Conservation (phyloP, 1,139 yeast genomes). For the Diutina ranongensis region DNA sequence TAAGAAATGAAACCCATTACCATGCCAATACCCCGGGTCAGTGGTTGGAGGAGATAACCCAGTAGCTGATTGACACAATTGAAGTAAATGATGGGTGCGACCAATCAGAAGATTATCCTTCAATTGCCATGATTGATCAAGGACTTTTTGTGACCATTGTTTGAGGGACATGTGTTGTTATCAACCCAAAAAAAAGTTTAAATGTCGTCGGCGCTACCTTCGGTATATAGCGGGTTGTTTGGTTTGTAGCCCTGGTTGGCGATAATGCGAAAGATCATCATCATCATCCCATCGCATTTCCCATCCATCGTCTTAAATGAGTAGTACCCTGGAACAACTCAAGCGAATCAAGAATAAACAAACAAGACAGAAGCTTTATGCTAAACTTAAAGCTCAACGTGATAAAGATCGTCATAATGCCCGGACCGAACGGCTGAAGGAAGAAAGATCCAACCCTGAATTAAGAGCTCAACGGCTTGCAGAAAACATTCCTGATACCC, state of each 20-base stretch:
- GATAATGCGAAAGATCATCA: neutral
- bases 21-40: neutral
- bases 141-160: neutral
- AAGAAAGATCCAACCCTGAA: conserved; percentile 73
- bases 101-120: neutral
- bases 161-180: neutral
- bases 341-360: conserved; percentile 59
- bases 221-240: too few species aligned
- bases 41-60: neutral
- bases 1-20: conserved; percentile 34
- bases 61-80: neutral
- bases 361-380: conserved; percentile 68
- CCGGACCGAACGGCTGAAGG: conserved; percentile 71
- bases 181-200: too few species aligned
- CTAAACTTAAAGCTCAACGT: conserved; percentile 62
- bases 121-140: neutral
- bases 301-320: neutral
- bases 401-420: conserved; percentile 68
- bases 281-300: neutral
- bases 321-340: conserved; percentile 9
- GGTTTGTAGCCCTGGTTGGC: neutral
- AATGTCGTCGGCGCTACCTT: too few species aligned
- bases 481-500: conserved; percentile 75
- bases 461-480: conserved; percentile 69
- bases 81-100: neutral